These are phyloP conservation scores for Talaromyces verruculosus DNA, from an alignment of 2,329 filamentous ascomycete species.

Conservation along the genomic window DNA sequence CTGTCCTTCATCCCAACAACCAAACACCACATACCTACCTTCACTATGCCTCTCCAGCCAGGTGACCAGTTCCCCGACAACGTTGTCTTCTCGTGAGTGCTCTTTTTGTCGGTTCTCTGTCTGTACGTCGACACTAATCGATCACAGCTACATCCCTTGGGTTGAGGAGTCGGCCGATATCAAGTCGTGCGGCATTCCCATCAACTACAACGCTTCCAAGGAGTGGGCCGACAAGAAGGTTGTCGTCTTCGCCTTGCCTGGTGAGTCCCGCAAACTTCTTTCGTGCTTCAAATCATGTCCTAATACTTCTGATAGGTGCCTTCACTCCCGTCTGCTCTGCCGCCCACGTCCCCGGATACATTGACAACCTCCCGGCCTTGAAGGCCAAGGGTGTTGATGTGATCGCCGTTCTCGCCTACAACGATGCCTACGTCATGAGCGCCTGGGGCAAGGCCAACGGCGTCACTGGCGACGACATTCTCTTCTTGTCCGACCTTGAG, in stretches of 20 bases:
- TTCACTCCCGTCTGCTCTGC: constrained; percentile 87
- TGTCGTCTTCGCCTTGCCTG: constrained; percentile 69
- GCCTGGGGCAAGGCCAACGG: constrained; percentile 88
- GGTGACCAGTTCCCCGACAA: constrained; percentile 81
- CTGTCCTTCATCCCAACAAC: neutral
- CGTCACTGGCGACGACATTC: constrained; percentile 68
- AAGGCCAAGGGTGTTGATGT: constrained; percentile 79
- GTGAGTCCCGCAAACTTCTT: constrained; percentile 35
- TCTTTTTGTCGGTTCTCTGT: constrained; percentile 7
- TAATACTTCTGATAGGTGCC: constrained; percentile 52
- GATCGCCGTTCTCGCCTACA: constrained; percentile 77
- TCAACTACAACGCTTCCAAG: constrained; percentile 76
- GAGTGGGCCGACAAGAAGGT: constrained; percentile 72
- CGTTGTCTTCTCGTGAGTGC: constrained; percentile 70
- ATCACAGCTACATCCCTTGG: constrained; percentile 71
- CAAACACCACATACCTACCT: neutral
- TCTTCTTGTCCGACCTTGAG: constrained; percentile 75
- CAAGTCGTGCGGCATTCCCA: constrained; percentile 74
- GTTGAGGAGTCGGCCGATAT: constrained; percentile 67
- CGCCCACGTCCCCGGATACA: constrained; percentile 77
- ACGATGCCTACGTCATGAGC: constrained; percentile 84
- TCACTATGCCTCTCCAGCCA: constrained; percentile 66
- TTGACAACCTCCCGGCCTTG: constrained; percentile 68
- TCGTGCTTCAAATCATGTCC: neutral
- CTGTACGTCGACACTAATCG: neutral